These are phyloP conservation scores for Trichoderma cornu-damae DNA, from an alignment of 2,329 filamentous ascomycete species.

Conservation along the genomic window DNA sequence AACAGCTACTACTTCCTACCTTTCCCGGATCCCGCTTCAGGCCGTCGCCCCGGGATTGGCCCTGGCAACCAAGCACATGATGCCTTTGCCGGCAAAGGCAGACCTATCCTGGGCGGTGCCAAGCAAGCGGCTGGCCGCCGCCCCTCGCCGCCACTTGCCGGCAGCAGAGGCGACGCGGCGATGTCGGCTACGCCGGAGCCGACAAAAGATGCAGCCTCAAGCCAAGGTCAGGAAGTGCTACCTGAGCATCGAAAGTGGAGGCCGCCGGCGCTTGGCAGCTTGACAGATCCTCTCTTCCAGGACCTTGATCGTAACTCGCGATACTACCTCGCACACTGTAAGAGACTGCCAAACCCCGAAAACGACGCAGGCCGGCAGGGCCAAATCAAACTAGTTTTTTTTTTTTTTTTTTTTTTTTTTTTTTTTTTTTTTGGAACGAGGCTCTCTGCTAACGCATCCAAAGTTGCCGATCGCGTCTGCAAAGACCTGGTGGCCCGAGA, in stretches of 20 bases:
- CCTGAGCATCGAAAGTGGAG: neutral
- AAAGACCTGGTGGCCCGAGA: conserved; percentile 50
- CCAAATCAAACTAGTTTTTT: too few species aligned
- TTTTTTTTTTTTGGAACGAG: too few species aligned
- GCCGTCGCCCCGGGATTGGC: neutral
- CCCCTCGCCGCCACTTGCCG: conserved; percentile 11
- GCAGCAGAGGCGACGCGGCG: neutral
- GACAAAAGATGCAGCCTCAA: conserved; percentile 4
- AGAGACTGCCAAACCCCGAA: conserved; percentile 24
- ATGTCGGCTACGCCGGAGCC: conserved; percentile 14
- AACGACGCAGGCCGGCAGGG: neutral
- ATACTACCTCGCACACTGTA: conserved; percentile 49
- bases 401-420: too few species aligned
- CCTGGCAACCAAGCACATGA: neutral
- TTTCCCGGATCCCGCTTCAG: conserved; percentile 4
- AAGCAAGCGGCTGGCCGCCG: neutral
- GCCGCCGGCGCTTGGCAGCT: conserved; percentile 24
- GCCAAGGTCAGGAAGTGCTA: neutral
- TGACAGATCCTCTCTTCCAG: conserved; percentile 53
- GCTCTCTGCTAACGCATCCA: conserved; percentile 14
- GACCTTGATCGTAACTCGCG: conserved; percentile 44
- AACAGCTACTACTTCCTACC: conserved; percentile 17
- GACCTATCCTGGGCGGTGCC: conserved; percentile 4
- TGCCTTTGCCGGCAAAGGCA: neutral
- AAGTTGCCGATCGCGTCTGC: conserved; percentile 47